phyloP scores from a whole-genome alignment of 805 yeast species.

The Zygotorulaspora sp. region DNA sequence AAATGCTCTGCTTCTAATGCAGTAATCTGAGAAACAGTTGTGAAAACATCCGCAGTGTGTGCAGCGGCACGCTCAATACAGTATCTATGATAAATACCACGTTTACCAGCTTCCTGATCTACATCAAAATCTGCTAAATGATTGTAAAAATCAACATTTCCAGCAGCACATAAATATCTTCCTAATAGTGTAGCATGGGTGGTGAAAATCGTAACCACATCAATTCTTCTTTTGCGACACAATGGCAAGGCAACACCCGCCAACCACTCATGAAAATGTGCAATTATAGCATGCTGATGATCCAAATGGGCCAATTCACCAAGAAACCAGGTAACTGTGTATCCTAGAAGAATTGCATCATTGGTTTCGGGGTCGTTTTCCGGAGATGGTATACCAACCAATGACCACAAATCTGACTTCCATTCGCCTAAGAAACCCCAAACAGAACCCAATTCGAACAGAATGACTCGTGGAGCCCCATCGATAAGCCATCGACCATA shows the following conservation, averaged over 20 bases:
- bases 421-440: slow-evolving; percentile 71
- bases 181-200: slow-evolving; percentile 97
- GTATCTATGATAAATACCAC: slow-evolving; percentile 95
- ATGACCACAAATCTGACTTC: slow-evolving; percentile 89
- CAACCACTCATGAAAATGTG: slow-evolving; percentile 97
- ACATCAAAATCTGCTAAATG: slow-evolving; percentile 86
- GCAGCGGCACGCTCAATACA: slow-evolving; percentile 97
- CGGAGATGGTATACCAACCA: slow-evolving; percentile 92
- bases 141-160: slow-evolving; percentile 92
- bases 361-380: slow-evolving; percentile 82
- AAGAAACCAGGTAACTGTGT: slow-evolving; percentile 92
- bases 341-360: slow-evolving; percentile 89
- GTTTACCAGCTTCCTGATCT: slow-evolving; percentile 95
- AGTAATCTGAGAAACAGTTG: slow-evolving; percentile 96
- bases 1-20: slow-evolving; percentile 92
- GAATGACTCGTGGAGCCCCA: slow-evolving; percentile 90
- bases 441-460: slow-evolving; percentile 83
- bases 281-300: slow-evolving; percentile 79
- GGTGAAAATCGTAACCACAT: slow-evolving; percentile 91
- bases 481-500: slow-evolving; percentile 97
- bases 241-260: slow-evolving; percentile 95
- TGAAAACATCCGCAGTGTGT: slow-evolving; percentile 92
- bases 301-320: slow-evolving; percentile 90
- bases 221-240: slow-evolving; percentile 86
- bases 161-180: slow-evolving; percentile 93